These are phyloP conservation scores for Nicotiana paniculata DNA, from an alignment of 257 asterid genomes.

Conservation along the genomic window DNA sequence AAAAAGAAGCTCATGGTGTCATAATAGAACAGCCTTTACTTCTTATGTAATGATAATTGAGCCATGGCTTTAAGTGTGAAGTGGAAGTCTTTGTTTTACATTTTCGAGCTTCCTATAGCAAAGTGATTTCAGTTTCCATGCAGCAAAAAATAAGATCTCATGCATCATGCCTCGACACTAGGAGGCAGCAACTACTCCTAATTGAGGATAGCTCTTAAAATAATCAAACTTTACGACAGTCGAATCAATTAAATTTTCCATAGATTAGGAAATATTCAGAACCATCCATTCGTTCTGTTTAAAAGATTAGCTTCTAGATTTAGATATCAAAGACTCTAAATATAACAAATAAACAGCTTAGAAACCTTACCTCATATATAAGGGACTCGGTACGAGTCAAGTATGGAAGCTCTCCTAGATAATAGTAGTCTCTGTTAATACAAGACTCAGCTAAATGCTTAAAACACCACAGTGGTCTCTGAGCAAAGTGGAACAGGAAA, in stretches of 20 bases:
- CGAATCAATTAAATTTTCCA: not conserved
- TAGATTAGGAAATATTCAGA: not conserved
- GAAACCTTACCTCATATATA: conserved; percentile 59
- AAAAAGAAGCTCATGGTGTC: not conserved
- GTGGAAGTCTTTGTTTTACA: not conserved
- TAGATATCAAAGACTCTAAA: not conserved
- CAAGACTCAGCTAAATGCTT: conserved; percentile 38
- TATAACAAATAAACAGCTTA: not conserved
- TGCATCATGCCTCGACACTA: not conserved
- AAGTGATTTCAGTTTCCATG: not conserved
- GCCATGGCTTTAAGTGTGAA: not conserved
- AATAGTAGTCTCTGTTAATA: conserved; percentile 62
- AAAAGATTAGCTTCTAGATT: not conserved
- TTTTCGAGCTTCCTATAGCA: not conserved
- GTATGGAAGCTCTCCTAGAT: conserved; percentile 79
- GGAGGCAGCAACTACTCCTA: not conserved
- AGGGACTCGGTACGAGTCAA: conserved; percentile 56
- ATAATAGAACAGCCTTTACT: not conserved
- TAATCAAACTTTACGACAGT: not conserved
- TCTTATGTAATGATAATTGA: not conserved
- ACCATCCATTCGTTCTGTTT: not conserved
- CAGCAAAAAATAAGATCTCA: not conserved
- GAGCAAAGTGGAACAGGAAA: conserved; percentile 22
- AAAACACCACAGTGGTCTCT: conserved; percentile 94
- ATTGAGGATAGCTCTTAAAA: not conserved